Evolutionary conservation across 1,139 yeast genomes (phyloP).

Genomic region (Geotrichum reessii): DNA sequence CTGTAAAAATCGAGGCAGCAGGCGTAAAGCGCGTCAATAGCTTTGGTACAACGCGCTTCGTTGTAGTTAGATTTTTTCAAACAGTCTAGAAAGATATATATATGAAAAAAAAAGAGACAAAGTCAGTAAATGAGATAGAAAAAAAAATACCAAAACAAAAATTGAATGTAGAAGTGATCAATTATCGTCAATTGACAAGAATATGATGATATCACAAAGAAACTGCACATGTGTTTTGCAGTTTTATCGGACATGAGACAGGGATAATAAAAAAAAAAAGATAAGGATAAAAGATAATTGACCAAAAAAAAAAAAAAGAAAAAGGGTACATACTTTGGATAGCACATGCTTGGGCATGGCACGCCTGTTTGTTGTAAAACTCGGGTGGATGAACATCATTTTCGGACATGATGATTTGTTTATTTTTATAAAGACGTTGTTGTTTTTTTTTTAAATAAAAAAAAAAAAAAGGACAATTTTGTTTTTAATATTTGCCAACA

Average conservation of each 20-base stretch:
- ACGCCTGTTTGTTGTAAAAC: conserved; percentile 32
- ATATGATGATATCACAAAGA: too few species aligned
- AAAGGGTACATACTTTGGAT: too few species aligned
- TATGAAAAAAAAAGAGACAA: not conserved
- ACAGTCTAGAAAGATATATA: conserved; percentile 45
- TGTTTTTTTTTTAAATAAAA: too few species aligned
- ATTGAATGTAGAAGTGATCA: not conserved
- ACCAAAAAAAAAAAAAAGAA: conserved; percentile 36
- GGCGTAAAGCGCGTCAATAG: conserved; percentile 54
- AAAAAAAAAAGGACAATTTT: not conserved
- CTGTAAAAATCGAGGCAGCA: conserved; percentile 59
- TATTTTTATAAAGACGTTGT: too few species aligned
- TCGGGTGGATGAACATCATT: conserved; percentile 5
- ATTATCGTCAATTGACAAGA: too few species aligned
- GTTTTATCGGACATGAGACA: too few species aligned
- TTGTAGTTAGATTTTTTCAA: conserved; percentile 49
- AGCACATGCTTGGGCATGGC: conserved; percentile 60
- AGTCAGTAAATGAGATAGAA: not conserved
- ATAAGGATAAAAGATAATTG: not conserved
- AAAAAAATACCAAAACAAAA: too few species aligned
- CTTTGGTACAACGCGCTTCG: conserved; percentile 56
- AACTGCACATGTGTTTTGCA: not conserved
- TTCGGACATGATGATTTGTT: not conserved
- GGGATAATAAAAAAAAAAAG: not conserved
- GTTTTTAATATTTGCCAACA: not conserved